Evolutionary conservation across 2,329 filamentous ascomycete species (phyloP), one percentile per base, ranked within the genome.

Genomic region (Mycogone perniciosa): DNA sequence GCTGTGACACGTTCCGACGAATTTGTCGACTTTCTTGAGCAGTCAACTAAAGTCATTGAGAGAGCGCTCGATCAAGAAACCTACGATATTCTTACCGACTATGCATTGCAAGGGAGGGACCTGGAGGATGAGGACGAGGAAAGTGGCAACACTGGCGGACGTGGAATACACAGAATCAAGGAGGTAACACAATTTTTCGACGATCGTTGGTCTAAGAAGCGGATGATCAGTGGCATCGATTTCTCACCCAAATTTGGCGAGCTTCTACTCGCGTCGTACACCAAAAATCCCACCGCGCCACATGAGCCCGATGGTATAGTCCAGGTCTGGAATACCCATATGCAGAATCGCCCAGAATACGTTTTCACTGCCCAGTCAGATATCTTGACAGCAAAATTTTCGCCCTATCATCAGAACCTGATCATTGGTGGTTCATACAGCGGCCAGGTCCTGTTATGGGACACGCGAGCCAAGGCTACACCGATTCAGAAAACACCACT

Each of bases 201-300:
- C 63, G 88, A 95, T 54, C 81, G 90, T 65, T 96, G 92, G 88
- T 95, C 89, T 64, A 95, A 95, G 75, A 96, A 96, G 73, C 85
- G 91, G 57, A 96, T 96, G 87, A 86, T 99, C 64, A 96, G 89
- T 66, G 88, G 90, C 62, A 84, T 99, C 60, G 88, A 92, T 71
- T 99, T 96, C 70, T 97, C 92, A 41, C 88, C 89, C 48, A 96
- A 96, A 75, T 95, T 93, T 63, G 89, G 88, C 29, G 93, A 99
- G 70, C 80, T 99, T 34, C 76, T 99, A 43, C 82, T 97, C 44
- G 91, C 93, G 31, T 89, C 93, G 4, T 97, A 99, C 69, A 99
- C 93, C 50, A 99, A 97, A 72, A 96, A 96, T 64, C 89, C 92
- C 5, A 88, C 92, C 6, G 91, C 93, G 13, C 92, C 92, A 31